phyloP scores from a whole-genome alignment of 2,329 filamentous ascomycete species.

The Trichoderma sp. region DNA sequence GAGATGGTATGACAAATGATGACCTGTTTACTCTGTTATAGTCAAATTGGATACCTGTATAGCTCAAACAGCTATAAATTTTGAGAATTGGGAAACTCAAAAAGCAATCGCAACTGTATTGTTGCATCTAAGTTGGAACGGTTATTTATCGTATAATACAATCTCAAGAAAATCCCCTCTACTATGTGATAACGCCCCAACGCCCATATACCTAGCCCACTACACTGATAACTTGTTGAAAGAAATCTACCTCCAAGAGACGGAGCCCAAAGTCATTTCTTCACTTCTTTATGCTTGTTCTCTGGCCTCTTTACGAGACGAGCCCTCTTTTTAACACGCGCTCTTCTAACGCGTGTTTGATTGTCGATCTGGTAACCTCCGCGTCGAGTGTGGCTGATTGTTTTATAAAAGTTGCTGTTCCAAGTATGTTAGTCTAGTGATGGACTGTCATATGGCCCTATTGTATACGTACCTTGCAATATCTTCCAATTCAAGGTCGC shows the following conservation, averaged over 20 bases:
- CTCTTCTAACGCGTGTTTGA: too few relatives aligned
- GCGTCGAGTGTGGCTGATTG: background rate
- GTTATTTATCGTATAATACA: background rate
- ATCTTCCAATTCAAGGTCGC: background rate
- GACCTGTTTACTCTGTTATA: background rate
- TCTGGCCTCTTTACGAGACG: background rate
- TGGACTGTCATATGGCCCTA: background rate
- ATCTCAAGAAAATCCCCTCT: background rate
- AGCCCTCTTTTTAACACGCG: background rate
- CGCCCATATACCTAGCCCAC: background rate
- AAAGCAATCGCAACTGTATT: background rate
- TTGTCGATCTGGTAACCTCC: too few relatives aligned
- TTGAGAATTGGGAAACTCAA: too few relatives aligned
- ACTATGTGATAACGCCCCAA: background rate
- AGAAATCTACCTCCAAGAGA: background rate
- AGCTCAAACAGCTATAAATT: background rate
- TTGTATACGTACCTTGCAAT: constrained; percentile 6
- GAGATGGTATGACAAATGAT: background rate
- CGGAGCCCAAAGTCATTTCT: background rate
- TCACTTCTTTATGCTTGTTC: background rate
- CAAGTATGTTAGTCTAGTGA: constrained; percentile 10
- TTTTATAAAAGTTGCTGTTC: background rate
- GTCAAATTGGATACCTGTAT: background rate
- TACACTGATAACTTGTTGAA: background rate
- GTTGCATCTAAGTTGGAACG: background rate